Conservation (phyloP, 495 filamentous ascomycete genomes). For the Neurospora discreta region DNA sequence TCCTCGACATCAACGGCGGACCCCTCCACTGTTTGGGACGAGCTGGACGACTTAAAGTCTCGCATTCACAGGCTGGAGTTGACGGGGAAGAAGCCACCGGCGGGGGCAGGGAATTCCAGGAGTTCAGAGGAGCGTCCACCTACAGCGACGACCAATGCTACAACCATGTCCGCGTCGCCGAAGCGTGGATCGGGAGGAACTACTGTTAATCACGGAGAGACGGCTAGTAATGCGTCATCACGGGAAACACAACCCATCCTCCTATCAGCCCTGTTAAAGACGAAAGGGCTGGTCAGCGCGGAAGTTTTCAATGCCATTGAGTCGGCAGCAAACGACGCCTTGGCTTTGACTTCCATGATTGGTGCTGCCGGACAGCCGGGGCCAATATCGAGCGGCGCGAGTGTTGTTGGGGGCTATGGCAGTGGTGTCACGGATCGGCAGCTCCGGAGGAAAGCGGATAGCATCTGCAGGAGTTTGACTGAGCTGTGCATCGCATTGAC, state of each 20-base stretch:
- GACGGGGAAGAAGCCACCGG: slow-evolving; percentile 73
- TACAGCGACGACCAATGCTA: slow-evolving; percentile 88
- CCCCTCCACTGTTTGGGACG: slow-evolving; percentile 93
- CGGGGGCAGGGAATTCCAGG: slow-evolving; percentile 65
- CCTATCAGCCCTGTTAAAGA: slow-evolving; percentile 67
- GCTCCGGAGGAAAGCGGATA: slow-evolving; percentile 81
- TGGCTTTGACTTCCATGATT: slow-evolving; percentile 63
- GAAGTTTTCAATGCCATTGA: slow-evolving; percentile 76
- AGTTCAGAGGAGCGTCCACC: slow-evolving; percentile 70
- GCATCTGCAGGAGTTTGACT: slow-evolving; percentile 82
- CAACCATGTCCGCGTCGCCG: slow-evolving; percentile 81
- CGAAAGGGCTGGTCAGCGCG: slow-evolving; percentile 51
- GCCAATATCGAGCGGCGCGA: slow-evolving; percentile 48
- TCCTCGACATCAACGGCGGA: slow-evolving; percentile 79
- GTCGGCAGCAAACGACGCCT: slow-evolving; percentile 67
- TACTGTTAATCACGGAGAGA: slow-evolving; percentile 25
- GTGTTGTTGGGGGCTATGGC: slow-evolving; percentile 44
- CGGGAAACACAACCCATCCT: slow-evolving; percentile 63
- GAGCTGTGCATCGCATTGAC: slow-evolving; percentile 83
- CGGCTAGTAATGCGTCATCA: slow-evolving; percentile 12
- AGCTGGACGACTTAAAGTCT: slow-evolving; percentile 90
- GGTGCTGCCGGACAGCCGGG: slow-evolving; percentile 50
- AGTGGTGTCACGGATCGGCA: slow-evolving; percentile 60
- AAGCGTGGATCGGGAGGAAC: slow-evolving; percentile 45
- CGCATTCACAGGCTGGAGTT: slow-evolving; percentile 86